These are phyloP conservation scores for Solanum hybrid DNA, from an alignment of 305 asterid species.

Conservation along the genomic window DNA sequence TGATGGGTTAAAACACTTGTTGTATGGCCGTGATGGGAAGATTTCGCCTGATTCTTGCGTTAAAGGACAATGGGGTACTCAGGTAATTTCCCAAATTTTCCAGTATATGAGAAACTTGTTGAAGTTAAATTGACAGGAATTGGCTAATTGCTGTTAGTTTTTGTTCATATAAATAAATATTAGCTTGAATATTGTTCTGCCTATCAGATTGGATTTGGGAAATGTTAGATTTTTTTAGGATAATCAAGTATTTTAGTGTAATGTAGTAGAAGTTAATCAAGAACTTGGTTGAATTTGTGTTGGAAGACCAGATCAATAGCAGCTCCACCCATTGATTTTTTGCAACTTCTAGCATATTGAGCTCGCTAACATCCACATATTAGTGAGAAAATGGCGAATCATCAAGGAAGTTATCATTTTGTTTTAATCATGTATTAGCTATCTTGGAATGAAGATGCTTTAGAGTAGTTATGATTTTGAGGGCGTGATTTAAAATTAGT, in stretches of 20 bases:
- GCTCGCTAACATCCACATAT: neutral
- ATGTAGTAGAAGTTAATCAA: neutral
- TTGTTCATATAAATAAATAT: neutral
- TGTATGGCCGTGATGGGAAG: conserved; percentile 72
- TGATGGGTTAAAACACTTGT: conserved; percentile 57
- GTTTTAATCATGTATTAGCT: neutral
- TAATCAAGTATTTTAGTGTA: neutral
- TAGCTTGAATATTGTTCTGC: neutral
- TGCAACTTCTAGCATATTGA: neutral
- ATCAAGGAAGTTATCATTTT: neutral
- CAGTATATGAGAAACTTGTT: neutral
- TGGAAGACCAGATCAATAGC: neutral
- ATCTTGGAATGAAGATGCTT: neutral
- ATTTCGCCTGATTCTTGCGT: conserved; percentile 60
- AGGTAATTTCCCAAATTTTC: conserved; percentile 30
- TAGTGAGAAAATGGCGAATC: neutral
- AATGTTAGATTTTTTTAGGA: neutral
- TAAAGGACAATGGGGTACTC: conserved; percentile 96
- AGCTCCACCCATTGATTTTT: neutral
- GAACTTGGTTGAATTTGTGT: neutral
- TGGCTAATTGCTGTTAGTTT: neutral
- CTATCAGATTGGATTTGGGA: neutral
- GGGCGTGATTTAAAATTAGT: neutral
- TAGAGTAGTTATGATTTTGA: neutral
- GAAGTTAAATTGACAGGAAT: neutral